Base-by-base conservation (phyloP, 2,329 filamentous ascomycete species). In the Fusarium domesticum region DNA sequence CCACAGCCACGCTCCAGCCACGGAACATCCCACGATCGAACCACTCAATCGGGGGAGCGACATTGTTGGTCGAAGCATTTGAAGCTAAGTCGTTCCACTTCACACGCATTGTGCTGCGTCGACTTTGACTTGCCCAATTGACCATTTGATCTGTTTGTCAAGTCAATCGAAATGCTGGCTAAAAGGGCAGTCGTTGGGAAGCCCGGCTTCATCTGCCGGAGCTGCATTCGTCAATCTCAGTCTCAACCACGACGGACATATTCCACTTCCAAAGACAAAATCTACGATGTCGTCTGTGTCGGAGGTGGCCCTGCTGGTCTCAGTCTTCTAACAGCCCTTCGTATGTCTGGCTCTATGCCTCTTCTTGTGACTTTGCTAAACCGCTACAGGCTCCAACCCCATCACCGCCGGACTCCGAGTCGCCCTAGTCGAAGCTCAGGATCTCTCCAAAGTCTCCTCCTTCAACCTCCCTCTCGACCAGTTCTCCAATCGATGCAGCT, bases 401-500 rank as follows among this genome's bases (percentile, higher is more conserved):
- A 70, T 79, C 15, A 95, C 93, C 3, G 81, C 84, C 20, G 76
- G 82, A 50, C 81, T 98, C 18, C 87, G 85, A 59, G 79, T 96
- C 34, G 93, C 92, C 48, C 82, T 98, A 47, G 80, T 98, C 59
- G 93, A 98, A 73, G 85, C 85, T 28, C 91, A 96, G 69, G 85
- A 95, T 63, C 80, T 98, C 25, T 72, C 77, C 55, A 87, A 85
- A 59, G 76, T 80, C 40, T 78, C 78, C 38, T 70, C 78, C 18
- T 89, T 85, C 74, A 80, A 79, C 41, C 80, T 87, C 6, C 80
- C 83, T 3, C 66, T 78, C 6, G 78, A 80, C 40, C 75, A 81
- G 57, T 98, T 85, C 72, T 96, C 92, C 47, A 97, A 98, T 71
- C 84, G 93, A 62, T 96, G 92, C 71, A 96, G 89, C 72, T 97